phyloP scores from a whole-genome alignment of 176 grass and related monocot species.

The Aegilops speltoides region DNA sequence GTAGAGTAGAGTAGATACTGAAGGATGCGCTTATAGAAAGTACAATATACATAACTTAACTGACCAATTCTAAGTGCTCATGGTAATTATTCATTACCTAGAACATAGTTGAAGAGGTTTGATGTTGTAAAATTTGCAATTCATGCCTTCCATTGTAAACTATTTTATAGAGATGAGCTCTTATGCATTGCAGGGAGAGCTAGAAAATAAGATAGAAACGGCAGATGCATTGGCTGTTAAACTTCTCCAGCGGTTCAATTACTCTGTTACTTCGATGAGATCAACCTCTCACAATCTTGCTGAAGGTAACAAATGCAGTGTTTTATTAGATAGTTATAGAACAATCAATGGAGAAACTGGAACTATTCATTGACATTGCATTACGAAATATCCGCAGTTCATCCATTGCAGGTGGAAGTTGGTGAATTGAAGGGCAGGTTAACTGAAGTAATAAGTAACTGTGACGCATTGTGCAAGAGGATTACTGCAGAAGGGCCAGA shows the following conservation, averaged over 20 bases:
- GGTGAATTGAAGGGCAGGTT: constrained; percentile 91
- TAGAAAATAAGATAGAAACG: constrained; percentile 93
- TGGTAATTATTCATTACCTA: not conserved
- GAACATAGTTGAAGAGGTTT: constrained; percentile 14
- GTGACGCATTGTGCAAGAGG: constrained; percentile 78
- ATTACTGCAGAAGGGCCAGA: constrained; percentile 66
- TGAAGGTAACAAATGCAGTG: constrained; percentile 47
- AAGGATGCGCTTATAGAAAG: not conserved
- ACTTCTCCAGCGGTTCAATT: constrained; percentile 83
- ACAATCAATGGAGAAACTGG: not conserved
- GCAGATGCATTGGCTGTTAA: constrained; percentile 82
- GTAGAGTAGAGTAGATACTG: not conserved
- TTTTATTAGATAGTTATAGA: not conserved
- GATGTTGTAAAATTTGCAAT: not conserved
- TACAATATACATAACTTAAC: not conserved
- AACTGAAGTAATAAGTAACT: constrained; percentile 90
- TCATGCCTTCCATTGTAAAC: not conserved
- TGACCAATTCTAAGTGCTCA: not conserved
- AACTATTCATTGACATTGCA: constrained; percentile 12
- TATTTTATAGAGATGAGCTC: not conserved
- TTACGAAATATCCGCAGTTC: constrained; percentile 40
- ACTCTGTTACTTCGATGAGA: constrained; percentile 79
- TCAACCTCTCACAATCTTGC: constrained; percentile 60
- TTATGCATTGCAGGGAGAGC: constrained; percentile 56
- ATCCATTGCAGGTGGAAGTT: constrained; percentile 82